A percentile compares a stretch with the other conserved stretches of the same genome.
Conservation (phyloP, 1,139 yeast genomes). For the Candida tropicalis region DNA sequence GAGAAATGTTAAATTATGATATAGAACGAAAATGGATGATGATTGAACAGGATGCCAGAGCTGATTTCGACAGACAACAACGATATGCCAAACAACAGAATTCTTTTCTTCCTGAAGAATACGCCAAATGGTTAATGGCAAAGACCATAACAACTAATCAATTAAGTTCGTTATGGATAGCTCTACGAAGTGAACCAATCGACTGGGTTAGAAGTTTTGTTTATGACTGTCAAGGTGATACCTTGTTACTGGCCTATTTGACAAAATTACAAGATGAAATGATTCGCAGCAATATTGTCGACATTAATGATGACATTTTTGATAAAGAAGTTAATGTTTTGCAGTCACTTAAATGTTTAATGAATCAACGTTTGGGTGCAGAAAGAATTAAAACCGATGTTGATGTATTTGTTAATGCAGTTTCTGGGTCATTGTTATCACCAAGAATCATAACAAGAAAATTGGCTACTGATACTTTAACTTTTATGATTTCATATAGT, state of each 20-base stretch:
- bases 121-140: constrained; percentile 73
- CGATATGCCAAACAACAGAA: constrained; percentile 37
- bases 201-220: constrained; percentile 84
- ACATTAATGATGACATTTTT: constrained; percentile 46
- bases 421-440: constrained; percentile 50
- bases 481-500: constrained; percentile 50
- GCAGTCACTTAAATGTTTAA: constrained; percentile 49
- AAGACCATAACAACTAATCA: constrained; percentile 71
- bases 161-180: constrained; percentile 84
- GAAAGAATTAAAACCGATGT: constrained; percentile 47
- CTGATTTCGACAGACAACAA: constrained; percentile 68
- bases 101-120: constrained; percentile 69
- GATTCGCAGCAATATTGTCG: constrained; percentile 33
- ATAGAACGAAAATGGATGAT: constrained; percentile 89
- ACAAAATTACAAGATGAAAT: constrained; percentile 43
- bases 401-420: constrained; percentile 42
- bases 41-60: constrained; percentile 81
- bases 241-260: constrained; percentile 60
- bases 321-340: constrained; percentile 52
- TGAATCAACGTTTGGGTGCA: constrained; percentile 50
- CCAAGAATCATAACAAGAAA: constrained; percentile 74
- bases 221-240: constrained; percentile 84
- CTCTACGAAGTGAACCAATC: constrained; percentile 87
- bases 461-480: constrained; percentile 75
- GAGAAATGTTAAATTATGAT: constrained; percentile 75